A percentile compares a stretch with the other conserved stretches of the same genome.
phyloP scores from a whole-genome alignment of 1,139 yeast genomes.

The Yamadazyma jaroonii region DNA sequence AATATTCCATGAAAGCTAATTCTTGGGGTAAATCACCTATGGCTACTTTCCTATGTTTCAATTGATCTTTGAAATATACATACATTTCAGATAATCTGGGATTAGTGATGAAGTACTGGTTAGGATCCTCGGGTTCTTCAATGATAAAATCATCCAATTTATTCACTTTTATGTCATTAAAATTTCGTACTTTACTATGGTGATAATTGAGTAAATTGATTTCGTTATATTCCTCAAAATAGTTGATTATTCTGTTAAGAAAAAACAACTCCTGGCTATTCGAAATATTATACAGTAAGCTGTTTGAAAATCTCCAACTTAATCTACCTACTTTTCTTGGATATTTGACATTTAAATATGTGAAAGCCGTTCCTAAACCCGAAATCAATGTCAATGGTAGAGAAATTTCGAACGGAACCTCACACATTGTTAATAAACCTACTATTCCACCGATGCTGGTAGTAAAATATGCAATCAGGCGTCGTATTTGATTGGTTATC shows the following conservation, averaged over 20 bases:
- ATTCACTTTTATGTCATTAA: conserved; percentile 17
- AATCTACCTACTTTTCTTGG: conserved; percentile 25
- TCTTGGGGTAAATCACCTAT: conserved; percentile 36
- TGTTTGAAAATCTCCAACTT: conserved; percentile 34
- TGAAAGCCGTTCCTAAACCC: neutral
- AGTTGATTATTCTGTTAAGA: conserved; percentile 31
- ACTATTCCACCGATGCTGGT: too few relatives aligned
- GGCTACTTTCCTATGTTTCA: conserved; percentile 29
- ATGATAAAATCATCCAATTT: conserved; percentile 25
- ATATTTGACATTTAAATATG: conserved; percentile 11
- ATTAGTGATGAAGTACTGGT: neutral
- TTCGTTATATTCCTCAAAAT: conserved; percentile 42
- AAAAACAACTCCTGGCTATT: conserved; percentile 29
- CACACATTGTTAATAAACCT: neutral
- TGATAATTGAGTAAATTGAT: conserved; percentile 39
- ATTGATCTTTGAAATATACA: conserved; percentile 18
- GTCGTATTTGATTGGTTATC: neutral
- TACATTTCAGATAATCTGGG: neutral
- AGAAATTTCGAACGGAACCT: neutral
- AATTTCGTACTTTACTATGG: conserved; percentile 27
- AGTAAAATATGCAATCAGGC: too few relatives aligned
- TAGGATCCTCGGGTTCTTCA: conserved; percentile 19
- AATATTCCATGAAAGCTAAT: conserved; percentile 34
- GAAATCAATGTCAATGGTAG: neutral
- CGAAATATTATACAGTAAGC: conserved; percentile 18